These are phyloP conservation scores for Solanum aculeatissimum DNA, from an alignment of 305 asterid genomes.

Conservation along the genomic window DNA sequence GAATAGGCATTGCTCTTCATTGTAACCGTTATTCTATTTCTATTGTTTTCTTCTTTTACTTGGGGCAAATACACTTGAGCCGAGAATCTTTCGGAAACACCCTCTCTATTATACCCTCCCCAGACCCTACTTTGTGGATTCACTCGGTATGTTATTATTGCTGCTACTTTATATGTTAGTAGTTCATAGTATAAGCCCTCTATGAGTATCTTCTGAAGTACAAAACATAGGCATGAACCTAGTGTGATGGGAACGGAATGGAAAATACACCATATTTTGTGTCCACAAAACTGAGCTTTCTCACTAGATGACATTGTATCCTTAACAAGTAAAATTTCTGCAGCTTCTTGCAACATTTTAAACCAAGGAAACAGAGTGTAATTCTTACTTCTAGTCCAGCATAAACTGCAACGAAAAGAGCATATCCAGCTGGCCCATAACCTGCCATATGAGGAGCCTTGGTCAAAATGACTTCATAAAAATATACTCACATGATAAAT, in stretches of 20 bases:
- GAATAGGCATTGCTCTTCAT: no score
- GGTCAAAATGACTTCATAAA: conserved; percentile 6
- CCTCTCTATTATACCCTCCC: no score
- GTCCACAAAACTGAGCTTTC: not conserved
- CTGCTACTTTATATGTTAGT: no score
- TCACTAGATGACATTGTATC: not conserved
- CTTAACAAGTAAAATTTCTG: not conserved
- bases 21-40: no score
- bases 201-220: not conserved
- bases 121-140: no score
- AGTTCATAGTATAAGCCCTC: not conserved
- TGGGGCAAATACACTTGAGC: no score
- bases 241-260: not conserved
- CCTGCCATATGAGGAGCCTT: conserved; percentile 32
- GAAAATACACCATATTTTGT: not conserved
- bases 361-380: not conserved
- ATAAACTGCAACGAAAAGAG: conserved; percentile 77
- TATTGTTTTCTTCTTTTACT: no score
- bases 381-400: conserved; percentile 85
- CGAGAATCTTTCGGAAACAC: no score
- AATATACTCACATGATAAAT: not conserved
- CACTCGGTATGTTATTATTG: no score
- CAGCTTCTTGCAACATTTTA: not conserved
- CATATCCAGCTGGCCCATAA: conserved; percentile 92
- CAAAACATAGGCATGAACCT: not conserved